Evolutionary conservation across 2,329 filamentous ascomycete genomes (phyloP).

Genomic region (Fusarium nodosum): DNA sequence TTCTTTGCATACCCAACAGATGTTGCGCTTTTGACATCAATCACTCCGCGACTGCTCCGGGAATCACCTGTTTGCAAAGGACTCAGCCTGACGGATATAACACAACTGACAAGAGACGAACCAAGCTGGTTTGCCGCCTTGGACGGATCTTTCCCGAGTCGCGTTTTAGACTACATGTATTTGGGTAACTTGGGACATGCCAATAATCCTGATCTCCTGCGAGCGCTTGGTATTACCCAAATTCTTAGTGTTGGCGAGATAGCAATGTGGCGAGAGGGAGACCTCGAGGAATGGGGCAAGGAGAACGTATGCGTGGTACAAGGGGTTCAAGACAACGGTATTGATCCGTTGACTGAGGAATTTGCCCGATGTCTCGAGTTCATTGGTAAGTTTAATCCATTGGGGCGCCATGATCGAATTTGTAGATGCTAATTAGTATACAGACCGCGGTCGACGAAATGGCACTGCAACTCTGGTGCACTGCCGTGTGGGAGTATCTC

Average conservation of each 20-base stretch:
- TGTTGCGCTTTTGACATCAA: slow-evolving; percentile 81
- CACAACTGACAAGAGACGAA: slow-evolving; percentile 67
- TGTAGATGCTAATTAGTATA: slow-evolving; percentile 19
- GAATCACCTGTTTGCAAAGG: slow-evolving; percentile 72
- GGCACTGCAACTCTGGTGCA: slow-evolving; percentile 92
- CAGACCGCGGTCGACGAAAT: slow-evolving; percentile 82
- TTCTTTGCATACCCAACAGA: slow-evolving; percentile 97
- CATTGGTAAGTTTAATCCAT: slow-evolving; percentile 76
- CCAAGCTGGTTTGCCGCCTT: slow-evolving; percentile 86
- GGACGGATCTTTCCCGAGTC: slow-evolving; percentile 91
- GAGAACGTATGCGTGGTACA: slow-evolving; percentile 87
- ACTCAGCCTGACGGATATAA: slow-evolving; percentile 67
- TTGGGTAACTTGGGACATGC: slow-evolving; percentile 93
- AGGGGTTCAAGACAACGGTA: slow-evolving; percentile 94
- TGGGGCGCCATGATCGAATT: neutral
- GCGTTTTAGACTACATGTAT: slow-evolving; percentile 94
- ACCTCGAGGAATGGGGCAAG: slow-evolving; percentile 78
- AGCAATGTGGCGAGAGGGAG: slow-evolving; percentile 81
- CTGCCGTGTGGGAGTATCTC: slow-evolving; percentile 94
- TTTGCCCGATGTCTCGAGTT: slow-evolving; percentile 90
- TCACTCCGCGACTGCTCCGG: slow-evolving; percentile 80
- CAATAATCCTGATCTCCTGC: slow-evolving; percentile 89
- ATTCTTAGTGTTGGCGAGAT: slow-evolving; percentile 94
- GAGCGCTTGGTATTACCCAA: slow-evolving; percentile 84
- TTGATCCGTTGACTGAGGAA: slow-evolving; percentile 89